Conservation (phyloP, 2,329 filamentous ascomycete species). For the Drechslera avenae region DNA sequence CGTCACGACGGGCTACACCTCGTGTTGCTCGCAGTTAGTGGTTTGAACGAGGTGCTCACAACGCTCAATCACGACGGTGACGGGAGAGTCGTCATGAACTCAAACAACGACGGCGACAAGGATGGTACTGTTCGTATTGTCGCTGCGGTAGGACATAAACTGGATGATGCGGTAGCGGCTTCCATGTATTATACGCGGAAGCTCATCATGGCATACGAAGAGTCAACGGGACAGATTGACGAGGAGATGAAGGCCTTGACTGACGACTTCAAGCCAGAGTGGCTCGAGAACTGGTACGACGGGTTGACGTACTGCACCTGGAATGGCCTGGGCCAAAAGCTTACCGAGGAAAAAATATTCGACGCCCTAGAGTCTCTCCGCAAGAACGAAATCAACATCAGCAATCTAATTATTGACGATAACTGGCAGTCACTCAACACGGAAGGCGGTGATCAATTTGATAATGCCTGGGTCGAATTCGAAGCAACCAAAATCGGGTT, state of each 20-base stretch:
- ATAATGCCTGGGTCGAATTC: conserved; percentile 72
- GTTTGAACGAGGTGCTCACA: conserved; percentile 71
- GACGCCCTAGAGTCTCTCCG: conserved; percentile 74
- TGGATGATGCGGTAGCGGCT: conserved; percentile 77
- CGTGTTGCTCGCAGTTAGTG: conserved; percentile 78
- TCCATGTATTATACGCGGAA: conserved; percentile 87
- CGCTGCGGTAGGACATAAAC: conserved; percentile 71
- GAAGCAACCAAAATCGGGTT: conserved; percentile 83
- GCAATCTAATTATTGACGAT: conserved; percentile 92
- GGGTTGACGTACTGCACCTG: conserved; percentile 95
- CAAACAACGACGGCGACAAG: conserved; percentile 70
- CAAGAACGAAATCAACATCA: conserved; percentile 73
- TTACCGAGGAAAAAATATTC: conserved; percentile 81
- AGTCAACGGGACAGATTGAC: conserved; percentile 51
- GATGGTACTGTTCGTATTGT: conserved; percentile 66
- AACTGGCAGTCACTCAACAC: conserved; percentile 69
- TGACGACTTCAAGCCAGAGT: conserved; percentile 62
- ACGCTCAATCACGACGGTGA: conserved; percentile 68
- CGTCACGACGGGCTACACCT: conserved; percentile 73
- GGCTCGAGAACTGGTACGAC: conserved; percentile 90
- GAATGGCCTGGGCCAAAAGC: conserved; percentile 85
- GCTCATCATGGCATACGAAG: conserved; percentile 58
- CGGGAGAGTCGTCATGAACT: conserved; percentile 71
- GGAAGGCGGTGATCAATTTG: conserved; percentile 53
- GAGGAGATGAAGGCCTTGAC: conserved; percentile 55